phyloP scores from a whole-genome alignment of 2,329 filamentous ascomycete genomes.

The Hortaea werneckii region DNA sequence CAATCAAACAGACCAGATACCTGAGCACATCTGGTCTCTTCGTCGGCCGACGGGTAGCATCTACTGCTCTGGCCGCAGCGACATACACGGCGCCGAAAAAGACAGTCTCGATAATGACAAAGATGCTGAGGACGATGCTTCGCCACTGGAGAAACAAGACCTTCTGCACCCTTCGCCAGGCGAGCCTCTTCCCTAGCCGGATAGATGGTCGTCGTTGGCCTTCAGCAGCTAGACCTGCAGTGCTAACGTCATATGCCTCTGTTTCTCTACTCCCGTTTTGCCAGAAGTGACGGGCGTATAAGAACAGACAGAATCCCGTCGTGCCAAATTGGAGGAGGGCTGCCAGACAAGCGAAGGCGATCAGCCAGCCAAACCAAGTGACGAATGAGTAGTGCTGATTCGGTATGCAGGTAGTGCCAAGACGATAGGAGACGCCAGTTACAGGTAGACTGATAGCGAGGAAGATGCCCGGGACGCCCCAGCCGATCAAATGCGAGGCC shows the following conservation, averaged over 20 bases:
- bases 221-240: neutral
- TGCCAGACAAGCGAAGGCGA: constrained; percentile 22
- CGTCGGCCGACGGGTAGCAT: constrained; percentile 37
- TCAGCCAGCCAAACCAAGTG: constrained; percentile 29
- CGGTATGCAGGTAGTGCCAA: constrained; percentile 82
- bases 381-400: constrained; percentile 74
- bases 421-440: constrained; percentile 85
- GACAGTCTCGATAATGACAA: constrained; percentile 69
- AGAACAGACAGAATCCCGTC: constrained; percentile 24
- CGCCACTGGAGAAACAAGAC: constrained; percentile 76
- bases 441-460: constrained; percentile 65
- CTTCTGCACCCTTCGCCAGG: constrained; percentile 59
- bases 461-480: constrained; percentile 70
- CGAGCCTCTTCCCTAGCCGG: constrained; percentile 6
- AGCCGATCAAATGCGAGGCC: constrained; percentile 65
- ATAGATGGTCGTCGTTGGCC: constrained; percentile 4
- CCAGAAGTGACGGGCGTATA: constrained; percentile 16
- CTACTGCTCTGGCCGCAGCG: constrained; percentile 53
- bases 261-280: neutral
- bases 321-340: constrained; percentile 25
- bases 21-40: constrained; percentile 39
- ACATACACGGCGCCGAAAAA: constrained; percentile 78
- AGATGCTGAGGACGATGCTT: constrained; percentile 66
- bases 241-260: neutral
- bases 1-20: constrained; percentile 58